These are phyloP conservation scores for Didymella lethalis DNA, from an alignment of 2,329 filamentous ascomycete genomes.

Conservation along the genomic window DNA sequence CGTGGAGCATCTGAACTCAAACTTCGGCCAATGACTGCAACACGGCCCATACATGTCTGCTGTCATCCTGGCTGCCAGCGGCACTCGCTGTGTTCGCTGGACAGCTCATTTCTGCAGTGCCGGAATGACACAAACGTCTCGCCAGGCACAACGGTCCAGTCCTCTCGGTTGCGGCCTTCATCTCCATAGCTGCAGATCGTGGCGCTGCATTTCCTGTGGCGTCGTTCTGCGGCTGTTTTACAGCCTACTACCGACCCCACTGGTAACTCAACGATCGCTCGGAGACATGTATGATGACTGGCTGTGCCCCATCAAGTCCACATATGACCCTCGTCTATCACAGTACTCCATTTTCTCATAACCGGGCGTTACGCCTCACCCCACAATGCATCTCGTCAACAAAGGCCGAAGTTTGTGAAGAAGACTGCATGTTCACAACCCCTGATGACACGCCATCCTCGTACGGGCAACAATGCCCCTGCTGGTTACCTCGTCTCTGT, in stretches of 20 bases:
- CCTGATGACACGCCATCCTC: conserved; percentile 36
- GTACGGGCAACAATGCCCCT: conserved; percentile 38
- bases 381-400: conserved; percentile 47
- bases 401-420: conserved; percentile 22
- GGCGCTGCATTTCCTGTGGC: conserved; percentile 43
- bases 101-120: conserved; percentile 35
- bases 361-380: conserved; percentile 42
- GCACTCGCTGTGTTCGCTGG: conserved; percentile 29
- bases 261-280: conserved; percentile 37
- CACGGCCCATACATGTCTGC: conserved; percentile 36
- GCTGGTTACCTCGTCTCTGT: conserved; percentile 39
- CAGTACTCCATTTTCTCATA: conserved; percentile 11
- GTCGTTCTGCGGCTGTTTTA: conserved; percentile 32
- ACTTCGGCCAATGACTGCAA: conserved; percentile 42
- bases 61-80: conserved; percentile 36
- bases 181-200: conserved; percentile 27
- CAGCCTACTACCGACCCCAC: conserved; percentile 25
- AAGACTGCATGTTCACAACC: conserved; percentile 21
- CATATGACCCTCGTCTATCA: conserved; percentile 27
- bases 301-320: conserved; percentile 13
- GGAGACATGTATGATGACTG: conserved; percentile 37
- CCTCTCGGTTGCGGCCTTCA: conserved; percentile 31
- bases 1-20: conserved; percentile 49
- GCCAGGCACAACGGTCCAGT: conserved; percentile 37
- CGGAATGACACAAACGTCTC: conserved; percentile 35